Evolutionary conservation across 1,284 basidiomycete genomes (phyloP), one percentile per base, ranked within the genome.

Genomic region (Ustilago nuda): DNA sequence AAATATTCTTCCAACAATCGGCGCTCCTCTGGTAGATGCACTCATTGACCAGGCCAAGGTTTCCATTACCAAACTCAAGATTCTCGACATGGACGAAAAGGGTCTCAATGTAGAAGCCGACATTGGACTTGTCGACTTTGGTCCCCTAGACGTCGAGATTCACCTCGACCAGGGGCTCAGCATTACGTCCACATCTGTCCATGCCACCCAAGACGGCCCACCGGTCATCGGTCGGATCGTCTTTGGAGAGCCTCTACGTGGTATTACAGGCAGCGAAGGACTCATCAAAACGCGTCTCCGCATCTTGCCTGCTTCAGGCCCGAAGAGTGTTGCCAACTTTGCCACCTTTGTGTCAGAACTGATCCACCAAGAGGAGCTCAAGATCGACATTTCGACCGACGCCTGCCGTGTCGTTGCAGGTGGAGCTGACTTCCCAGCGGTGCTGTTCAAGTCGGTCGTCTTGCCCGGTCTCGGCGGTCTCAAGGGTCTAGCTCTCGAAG

Each of bases 381-480:
- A 51, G 0, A 53, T 79, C 27, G 53, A 53, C 4, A 35, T 82
- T 15, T 68, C 62, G 19, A 61, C 81, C 3, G 59, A 78, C n/a
- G 56, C 57, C 13, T 70, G 76, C 39, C 48, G 60, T 9, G 63
- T 79, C 30, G 36, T 69, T 9, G 72, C 81, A 1, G 81, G 81
- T 7, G 81, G 79, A 8, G 70, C 77, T n/a, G 64, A 80, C 15
- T 82, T 81, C 33, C 39, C 59, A 1, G 59, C 81, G 7, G 60
- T 61, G 7, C 41, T 82, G 23, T 52, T 66, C 45, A 82, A 82
- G 65, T 50, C 61, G 13, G 64, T 82, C 63, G n/a, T 33, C 1
- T 27, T 82, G n/a, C 62, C 64, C 1, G 79, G 79, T 13, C 57
- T 82, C 1, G 78, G 78, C n/a, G 79, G 79, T 39, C 61, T 82